Conservation (phyloP, 78 protist genomes). For the Dictyostelium purpureum region DNA sequence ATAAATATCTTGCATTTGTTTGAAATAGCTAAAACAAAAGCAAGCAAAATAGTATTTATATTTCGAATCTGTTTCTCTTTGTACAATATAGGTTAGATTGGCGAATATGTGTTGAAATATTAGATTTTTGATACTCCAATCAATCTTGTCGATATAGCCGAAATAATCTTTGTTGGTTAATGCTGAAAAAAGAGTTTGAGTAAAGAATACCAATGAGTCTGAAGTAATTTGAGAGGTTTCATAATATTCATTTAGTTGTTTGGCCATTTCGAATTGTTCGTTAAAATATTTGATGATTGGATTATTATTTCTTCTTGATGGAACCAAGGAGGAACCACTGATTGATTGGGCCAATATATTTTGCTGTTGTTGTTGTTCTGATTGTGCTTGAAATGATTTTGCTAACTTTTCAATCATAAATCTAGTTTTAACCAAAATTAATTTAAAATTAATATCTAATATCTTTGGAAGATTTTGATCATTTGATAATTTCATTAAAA, state of each 20-base stretch:
- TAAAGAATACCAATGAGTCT: background rate
- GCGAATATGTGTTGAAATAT: background rate
- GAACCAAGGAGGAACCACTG: background rate
- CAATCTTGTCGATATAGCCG: background rate
- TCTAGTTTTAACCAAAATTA: background rate
- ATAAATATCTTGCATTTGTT: background rate
- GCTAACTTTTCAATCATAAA: slow-evolving; percentile 26
- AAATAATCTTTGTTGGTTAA: slow-evolving; percentile 21
- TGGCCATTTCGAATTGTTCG: background rate
- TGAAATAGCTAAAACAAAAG: slow-evolving; percentile 34
- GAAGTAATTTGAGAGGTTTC: background rate
- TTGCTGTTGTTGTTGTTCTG: background rate
- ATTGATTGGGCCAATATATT: background rate
- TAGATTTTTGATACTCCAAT: background rate
- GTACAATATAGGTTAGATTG: background rate
- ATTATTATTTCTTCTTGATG: background rate
- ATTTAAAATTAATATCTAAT: too few species aligned
- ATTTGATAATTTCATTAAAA: background rate
- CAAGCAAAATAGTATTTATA: slow-evolving; percentile 34
- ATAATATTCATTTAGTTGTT: background rate
- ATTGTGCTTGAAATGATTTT: slow-evolving; percentile 2
- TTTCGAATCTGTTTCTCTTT: background rate
- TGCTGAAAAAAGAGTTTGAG: slow-evolving; percentile 22
- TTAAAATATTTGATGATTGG: slow-evolving; percentile 42
- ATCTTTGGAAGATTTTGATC: background rate